A percentile compares a stretch with the other conserved stretches of the same genome.
Conservation (phyloP, 352 stramenopile genomes). For the Pythium rhizo-oryzae region DNA sequence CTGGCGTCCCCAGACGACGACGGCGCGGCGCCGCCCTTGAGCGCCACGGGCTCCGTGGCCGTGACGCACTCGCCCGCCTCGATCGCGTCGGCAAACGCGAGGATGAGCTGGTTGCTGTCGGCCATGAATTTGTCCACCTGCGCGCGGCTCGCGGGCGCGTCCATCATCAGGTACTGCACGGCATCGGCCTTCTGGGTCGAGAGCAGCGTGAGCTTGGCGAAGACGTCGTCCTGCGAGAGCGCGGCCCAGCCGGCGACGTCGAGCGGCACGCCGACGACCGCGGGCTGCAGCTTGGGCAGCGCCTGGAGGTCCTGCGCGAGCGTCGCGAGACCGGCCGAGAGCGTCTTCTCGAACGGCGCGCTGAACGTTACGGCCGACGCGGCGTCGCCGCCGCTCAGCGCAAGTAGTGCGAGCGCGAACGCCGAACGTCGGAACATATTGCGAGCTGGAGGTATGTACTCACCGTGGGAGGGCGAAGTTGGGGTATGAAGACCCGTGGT, state of each 20-base stretch:
- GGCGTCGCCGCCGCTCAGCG: neutral
- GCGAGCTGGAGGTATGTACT: neutral
- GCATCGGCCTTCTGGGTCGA: slow-evolving; percentile 22
- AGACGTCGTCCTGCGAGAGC: slow-evolving; percentile 9
- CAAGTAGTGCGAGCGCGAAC: neutral
- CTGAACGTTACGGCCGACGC: slow-evolving; percentile 20
- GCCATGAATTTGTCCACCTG: slow-evolving; percentile 20
- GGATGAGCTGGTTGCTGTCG: slow-evolving; percentile 13
- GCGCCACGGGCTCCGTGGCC: neutral
- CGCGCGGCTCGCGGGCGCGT: slow-evolving; percentile 2
- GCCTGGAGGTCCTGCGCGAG: slow-evolving; percentile 13
- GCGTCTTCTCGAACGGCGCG: slow-evolving; percentile 20
- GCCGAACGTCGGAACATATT: no score
- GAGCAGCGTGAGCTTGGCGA: slow-evolving; percentile 18
- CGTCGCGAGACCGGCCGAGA: slow-evolving; percentile 10
- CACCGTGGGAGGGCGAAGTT: neutral
- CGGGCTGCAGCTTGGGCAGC: slow-evolving; percentile 14
- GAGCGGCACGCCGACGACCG: slow-evolving; percentile 12
- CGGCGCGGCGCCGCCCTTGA: neutral
- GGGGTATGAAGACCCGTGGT: no score
- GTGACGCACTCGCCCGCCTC: slow-evolving; percentile 15
- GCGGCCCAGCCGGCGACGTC: slow-evolving; percentile 20
- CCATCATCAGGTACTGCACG: slow-evolving; percentile 18
- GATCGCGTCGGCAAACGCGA: slow-evolving; percentile 19
- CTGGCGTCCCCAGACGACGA: neutral